Evolutionary conservation across 75 land plant species (phyloP).

Genomic region (Sequoiadendron giganteum): DNA sequence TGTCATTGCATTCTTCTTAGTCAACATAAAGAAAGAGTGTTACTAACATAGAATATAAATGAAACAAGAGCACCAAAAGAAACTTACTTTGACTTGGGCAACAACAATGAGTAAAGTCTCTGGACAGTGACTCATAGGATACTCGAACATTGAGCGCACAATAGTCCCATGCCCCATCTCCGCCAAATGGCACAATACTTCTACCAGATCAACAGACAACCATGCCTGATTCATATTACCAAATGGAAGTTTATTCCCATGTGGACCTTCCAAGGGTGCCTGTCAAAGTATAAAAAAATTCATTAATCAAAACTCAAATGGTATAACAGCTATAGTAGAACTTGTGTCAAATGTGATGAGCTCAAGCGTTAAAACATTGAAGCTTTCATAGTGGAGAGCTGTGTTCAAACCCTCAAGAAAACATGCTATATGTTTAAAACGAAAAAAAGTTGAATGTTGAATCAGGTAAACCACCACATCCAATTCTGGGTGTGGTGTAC

Average conservation of each 20-base stretch:
- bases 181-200: slow-evolving; percentile 76
- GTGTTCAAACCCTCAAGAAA: no score
- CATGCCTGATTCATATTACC: slow-evolving; percentile 67
- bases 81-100: slow-evolving; percentile 62
- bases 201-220: slow-evolving; percentile 79
- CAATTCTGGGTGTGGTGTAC: no score
- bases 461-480: no score
- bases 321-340: neutral
- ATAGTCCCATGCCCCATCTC: slow-evolving; percentile 70
- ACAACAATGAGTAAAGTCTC: slow-evolving; percentile 68
- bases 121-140: slow-evolving; percentile 75
- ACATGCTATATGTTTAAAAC: no score
- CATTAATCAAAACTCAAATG: neutral
- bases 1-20: neutral
- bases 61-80: neutral
- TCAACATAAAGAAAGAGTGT: neutral
- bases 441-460: no score
- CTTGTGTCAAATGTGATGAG: no score
- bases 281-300: slow-evolving; percentile 18
- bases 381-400: no score
- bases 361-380: no score
- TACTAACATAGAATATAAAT: slow-evolving; percentile 4
- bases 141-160: slow-evolving; percentile 57
- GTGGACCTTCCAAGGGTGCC: slow-evolving; percentile 32
- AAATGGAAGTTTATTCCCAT: slow-evolving; percentile 27